A percentile compares a stretch with the other conserved stretches of the same genome.
These are phyloP conservation scores for Eucalyptus caleyi DNA, from an alignment of 345 rosid species.

Conservation along the genomic window DNA sequence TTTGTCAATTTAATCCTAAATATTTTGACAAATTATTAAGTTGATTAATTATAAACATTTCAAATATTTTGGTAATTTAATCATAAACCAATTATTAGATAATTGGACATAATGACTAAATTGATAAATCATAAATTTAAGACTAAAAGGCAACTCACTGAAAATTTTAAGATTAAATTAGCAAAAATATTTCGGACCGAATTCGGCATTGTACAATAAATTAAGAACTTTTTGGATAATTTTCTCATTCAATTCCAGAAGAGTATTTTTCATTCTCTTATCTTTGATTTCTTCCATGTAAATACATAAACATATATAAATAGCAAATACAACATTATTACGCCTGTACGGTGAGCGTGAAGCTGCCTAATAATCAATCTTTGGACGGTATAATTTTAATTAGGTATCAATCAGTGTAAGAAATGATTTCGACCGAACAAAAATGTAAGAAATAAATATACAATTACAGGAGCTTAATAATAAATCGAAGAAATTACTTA, in stretches of 20 bases:
- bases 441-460: not conserved
- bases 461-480: not conserved
- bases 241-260: not conserved
- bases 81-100: too few relatives aligned
- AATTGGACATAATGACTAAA: not conserved
- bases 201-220: fast-evolving
- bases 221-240: too few relatives aligned
- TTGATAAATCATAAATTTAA: not conserved
- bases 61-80: too few relatives aligned
- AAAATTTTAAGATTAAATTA: too few relatives aligned
- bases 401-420: not conserved
- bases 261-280: not conserved
- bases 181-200: too few relatives aligned
- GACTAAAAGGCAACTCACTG: fast-evolving
- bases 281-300: not conserved
- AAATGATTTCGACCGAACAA: not conserved
- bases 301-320: not conserved
- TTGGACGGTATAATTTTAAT: not conserved
- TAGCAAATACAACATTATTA: not conserved
- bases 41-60: too few relatives aligned
- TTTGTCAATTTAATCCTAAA: too few relatives aligned
- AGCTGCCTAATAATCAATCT: not conserved
- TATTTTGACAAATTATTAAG: fast-evolving
- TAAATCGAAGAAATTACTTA: not conserved
- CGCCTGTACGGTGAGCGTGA: not conserved